phyloP scores from a whole-genome alignment of 2,329 filamentous ascomycete species.

The Colletotrichum sp. region DNA sequence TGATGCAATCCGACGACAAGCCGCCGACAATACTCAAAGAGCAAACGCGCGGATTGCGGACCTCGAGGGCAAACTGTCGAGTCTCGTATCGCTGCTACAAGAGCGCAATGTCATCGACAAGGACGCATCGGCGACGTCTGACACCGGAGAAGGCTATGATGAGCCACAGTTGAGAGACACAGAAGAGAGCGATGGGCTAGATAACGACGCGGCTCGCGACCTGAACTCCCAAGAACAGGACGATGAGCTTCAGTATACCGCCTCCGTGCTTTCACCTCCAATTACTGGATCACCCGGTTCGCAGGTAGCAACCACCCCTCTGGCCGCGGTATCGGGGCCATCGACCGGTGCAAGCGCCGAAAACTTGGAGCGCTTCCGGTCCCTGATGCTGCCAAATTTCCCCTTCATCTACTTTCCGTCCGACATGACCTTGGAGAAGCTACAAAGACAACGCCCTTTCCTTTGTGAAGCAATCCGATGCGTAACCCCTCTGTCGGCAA shows the following conservation, averaged over 20 bases:
- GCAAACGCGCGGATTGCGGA: background rate
- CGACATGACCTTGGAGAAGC: constrained; percentile 38
- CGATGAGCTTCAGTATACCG: accelerated
- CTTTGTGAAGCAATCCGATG: constrained; percentile 55
- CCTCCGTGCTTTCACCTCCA: background rate
- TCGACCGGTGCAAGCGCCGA: constrained; percentile 41
- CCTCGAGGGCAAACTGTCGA: background rate
- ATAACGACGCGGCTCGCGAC: accelerated
- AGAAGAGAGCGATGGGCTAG: accelerated
- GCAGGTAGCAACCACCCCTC: background rate
- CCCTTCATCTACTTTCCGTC: constrained; percentile 48
- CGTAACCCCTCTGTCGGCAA: constrained; percentile 45
- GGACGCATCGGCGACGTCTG: background rate
- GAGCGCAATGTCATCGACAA: background rate
- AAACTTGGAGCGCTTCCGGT: constrained; percentile 45
- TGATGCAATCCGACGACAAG: background rate
- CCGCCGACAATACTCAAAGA: background rate
- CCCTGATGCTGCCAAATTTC: constrained; percentile 42
- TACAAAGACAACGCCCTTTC: constrained; percentile 51
- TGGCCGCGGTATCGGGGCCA: constrained; percentile 28
- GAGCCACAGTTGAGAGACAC: background rate
- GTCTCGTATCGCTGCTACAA: background rate
- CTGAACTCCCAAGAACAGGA: background rate
- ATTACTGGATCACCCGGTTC: accelerated
- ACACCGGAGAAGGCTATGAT: accelerated